Conservation (phyloP, 1,284 basidiomycete genomes). For the Ustilago tritici region DNA sequence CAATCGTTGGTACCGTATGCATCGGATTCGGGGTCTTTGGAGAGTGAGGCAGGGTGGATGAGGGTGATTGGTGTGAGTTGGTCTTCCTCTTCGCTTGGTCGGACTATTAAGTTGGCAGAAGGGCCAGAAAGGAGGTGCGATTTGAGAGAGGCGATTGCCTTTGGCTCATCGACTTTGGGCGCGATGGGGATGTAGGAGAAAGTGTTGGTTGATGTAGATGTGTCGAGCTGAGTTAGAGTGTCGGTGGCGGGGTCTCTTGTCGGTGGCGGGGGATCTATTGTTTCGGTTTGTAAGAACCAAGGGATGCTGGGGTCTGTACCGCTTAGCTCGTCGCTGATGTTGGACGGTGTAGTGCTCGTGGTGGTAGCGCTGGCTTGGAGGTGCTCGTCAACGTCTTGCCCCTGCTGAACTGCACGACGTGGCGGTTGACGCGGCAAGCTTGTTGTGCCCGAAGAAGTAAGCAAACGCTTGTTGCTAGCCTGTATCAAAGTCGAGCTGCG, state of each 20-base stretch:
- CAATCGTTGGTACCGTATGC: constrained; percentile 54
- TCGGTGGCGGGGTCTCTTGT: not conserved
- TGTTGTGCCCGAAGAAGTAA: constrained; percentile 17
- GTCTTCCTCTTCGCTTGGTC: constrained; percentile 44
- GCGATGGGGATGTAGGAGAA: constrained; percentile 42
- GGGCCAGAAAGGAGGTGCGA: constrained; percentile 48
- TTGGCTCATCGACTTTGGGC: constrained; percentile 40
- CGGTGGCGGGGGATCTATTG: constrained; percentile 40
- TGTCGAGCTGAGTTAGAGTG: not conserved
- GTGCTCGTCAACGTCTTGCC: not conserved
- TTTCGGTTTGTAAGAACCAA: constrained; percentile 60
- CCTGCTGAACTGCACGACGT: constrained; percentile 5
- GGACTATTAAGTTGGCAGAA: constrained; percentile 50
- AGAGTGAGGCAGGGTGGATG: constrained; percentile 54
- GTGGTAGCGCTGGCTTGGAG: not conserved
- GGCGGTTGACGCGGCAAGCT: constrained; percentile 30
- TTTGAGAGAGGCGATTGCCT: constrained; percentile 44
- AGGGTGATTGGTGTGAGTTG: constrained; percentile 53
- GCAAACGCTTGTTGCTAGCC: constrained; percentile 9
- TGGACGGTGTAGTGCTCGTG: constrained; percentile 1
- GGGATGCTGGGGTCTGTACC: constrained; percentile 50
- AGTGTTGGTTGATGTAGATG: constrained; percentile 5
- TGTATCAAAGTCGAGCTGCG: not conserved
- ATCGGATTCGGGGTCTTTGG: constrained; percentile 45
- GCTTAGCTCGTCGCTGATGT: constrained; percentile 46